A percentile compares a stretch with the other conserved stretches of the same genome.
Conservation (phyloP, 805 yeast genomes). For the Candida gorgasii region DNA sequence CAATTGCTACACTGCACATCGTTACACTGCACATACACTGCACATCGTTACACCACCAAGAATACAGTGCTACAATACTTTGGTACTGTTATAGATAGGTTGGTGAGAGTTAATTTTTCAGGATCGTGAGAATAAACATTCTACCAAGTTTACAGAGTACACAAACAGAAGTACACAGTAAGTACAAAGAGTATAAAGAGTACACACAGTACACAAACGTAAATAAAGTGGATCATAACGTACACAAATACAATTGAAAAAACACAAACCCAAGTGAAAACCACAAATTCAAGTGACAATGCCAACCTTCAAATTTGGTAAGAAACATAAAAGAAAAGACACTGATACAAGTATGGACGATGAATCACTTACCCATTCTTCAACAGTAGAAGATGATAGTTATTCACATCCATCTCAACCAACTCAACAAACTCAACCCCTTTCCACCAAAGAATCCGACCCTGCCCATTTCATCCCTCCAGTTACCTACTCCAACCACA, state of each 20-base stretch:
- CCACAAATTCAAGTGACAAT: slow-evolving; percentile 21
- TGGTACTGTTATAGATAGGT: no score
- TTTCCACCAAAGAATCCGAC: slow-evolving; percentile 11
- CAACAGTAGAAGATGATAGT: slow-evolving; percentile 1
- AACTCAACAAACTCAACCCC: slow-evolving; percentile 15
- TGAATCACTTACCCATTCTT: slow-evolving; percentile 11
- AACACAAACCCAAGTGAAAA: background rate
- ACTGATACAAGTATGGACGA: slow-evolving; percentile 13
- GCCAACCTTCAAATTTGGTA: slow-evolving; percentile 63
- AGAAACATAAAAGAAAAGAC: slow-evolving; percentile 31
- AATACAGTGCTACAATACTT: no score
- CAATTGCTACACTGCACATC: background rate
- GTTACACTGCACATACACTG: no score
- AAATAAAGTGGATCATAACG: background rate
- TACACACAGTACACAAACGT: no score
- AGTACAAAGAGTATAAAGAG: background rate
- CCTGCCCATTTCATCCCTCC: slow-evolving; percentile 1
- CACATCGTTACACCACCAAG: no score
- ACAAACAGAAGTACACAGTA: background rate
- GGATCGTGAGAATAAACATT: background rate
- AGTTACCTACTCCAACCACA: background rate
- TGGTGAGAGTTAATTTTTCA: background rate
- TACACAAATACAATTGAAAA: background rate
- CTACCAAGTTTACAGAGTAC: background rate
- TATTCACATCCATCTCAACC: slow-evolving; percentile 10